These are phyloP conservation scores for Articulospora tetracladia DNA, from an alignment of 495 filamentous ascomycete genomes.

Conservation along the genomic window DNA sequence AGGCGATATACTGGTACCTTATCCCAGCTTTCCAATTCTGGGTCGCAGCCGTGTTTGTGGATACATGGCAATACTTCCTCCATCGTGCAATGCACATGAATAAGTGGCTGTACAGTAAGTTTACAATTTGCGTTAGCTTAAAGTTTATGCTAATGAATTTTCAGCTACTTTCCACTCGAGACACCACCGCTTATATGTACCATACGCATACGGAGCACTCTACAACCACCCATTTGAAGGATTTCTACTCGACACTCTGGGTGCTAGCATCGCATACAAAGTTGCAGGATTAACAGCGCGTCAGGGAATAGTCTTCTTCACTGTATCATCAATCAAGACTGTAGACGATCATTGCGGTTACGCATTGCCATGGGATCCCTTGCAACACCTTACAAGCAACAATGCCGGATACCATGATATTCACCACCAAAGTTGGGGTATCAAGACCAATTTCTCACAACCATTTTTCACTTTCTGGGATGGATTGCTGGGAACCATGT, in stretches of 20 bases:
- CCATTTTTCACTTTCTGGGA: slow-evolving; percentile 91
- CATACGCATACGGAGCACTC: slow-evolving; percentile 93
- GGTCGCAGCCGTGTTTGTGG: slow-evolving; percentile 67
- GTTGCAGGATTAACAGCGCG: slow-evolving; percentile 70
- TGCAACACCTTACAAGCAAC: slow-evolving; percentile 87
- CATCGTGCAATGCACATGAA: slow-evolving; percentile 94
- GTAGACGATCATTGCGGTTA: slow-evolving; percentile 98
- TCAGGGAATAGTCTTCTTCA: slow-evolving; percentile 83
- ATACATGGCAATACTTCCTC: slow-evolving; percentile 97
- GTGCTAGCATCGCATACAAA: slow-evolving; percentile 78
- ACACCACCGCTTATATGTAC: slow-evolving; percentile 94
- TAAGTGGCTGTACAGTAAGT: slow-evolving; percentile 87
- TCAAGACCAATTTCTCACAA: slow-evolving; percentile 77
- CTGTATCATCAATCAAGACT: slow-evolving; percentile 82
- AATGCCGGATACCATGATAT: slow-evolving; percentile 96
- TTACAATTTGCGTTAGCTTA: slow-evolving; percentile 3
- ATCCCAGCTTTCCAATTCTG: slow-evolving; percentile 73
- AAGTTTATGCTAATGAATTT: not conserved
- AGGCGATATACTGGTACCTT: slow-evolving; percentile 72
- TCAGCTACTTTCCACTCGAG: slow-evolving; percentile 84
- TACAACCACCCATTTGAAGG: slow-evolving; percentile 96
- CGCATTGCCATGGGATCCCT: slow-evolving; percentile 87
- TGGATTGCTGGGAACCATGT: slow-evolving; percentile 64
- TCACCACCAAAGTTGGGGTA: slow-evolving; percentile 98
- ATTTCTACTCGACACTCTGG: slow-evolving; percentile 87